Base-by-base conservation (phyloP, 2,329 filamentous ascomycete species). In the Phialocephala subalpina region DNA sequence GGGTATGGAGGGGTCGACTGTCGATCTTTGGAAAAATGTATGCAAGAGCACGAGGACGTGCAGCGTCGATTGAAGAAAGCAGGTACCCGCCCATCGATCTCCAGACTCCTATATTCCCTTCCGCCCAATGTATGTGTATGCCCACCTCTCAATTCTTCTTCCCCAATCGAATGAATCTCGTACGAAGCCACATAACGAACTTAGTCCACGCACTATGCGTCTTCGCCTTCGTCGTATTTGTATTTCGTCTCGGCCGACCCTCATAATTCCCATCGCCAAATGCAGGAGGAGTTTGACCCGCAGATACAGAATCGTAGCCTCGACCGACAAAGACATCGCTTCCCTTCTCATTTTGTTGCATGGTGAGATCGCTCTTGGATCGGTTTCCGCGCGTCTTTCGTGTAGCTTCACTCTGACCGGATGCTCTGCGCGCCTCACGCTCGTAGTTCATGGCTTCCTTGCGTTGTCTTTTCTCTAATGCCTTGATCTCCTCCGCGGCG, bases 181-280 rank as follows among this genome's bases (percentile, higher is more conserved):
- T 90, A 66, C 87, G 81, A 29, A 90, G 75, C 88, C 88, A 90
- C 63, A 90, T 80, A 59, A 90, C 81, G 71, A 90, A 89, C 25
- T 82, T 83, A 8, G 85, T 88, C 87, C 87, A 90, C 45, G 86
- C 83, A 67, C 84, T 82, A 67, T 86, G 85, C 1, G 87, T 90
- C 78, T 85, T 87, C 70, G 81, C 83, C 79, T 89, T 90, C 11
- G 74, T 70, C 1, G 66, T 64, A 36, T 52, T 53, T 3, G 47
- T 33, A 33, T 33, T 65, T 42, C 65, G 47, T 18, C 63, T 52
- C 22, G 62, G 66, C n/a, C n/a, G n/a, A 25, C 36, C 35, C 25
- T 63, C 56, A 29, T 33, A 9, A 33, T 45, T 35, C 14, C 52
- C 55, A 8, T 67, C 67, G 2, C 60, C 62, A 3, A 67, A 42